These are phyloP conservation scores for Heracleum sosnowskyi DNA, from an alignment of 129 eudicot genomes.

Conservation along the genomic window DNA sequence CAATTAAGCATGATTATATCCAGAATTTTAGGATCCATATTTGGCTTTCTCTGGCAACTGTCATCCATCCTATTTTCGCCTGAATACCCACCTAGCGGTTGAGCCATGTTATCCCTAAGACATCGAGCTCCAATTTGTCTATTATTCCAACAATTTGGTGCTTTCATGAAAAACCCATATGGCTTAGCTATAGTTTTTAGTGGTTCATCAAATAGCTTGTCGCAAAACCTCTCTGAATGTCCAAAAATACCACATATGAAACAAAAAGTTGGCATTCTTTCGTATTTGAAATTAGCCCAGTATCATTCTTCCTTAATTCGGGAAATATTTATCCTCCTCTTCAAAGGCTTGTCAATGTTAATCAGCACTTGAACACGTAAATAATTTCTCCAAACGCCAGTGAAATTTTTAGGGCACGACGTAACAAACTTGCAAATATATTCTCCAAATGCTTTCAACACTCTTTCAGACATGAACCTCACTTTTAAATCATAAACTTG, in stretches of 20 bases:
- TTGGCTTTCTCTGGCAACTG: fast-evolving
- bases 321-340: not conserved
- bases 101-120: not conserved
- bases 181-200: not conserved
- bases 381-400: not conserved
- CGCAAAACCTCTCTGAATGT: not conserved
- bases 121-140: not conserved
- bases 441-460: not conserved
- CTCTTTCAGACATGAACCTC: not conserved
- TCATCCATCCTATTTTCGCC: not conserved
- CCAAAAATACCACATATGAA: not conserved
- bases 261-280: not conserved
- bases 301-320: not conserved
- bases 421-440: not conserved
- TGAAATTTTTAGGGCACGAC: not conserved
- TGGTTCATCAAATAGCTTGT: not conserved
- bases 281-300: not conserved
- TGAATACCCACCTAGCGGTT: not conserved
- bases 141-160: not conserved
- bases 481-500: not conserved
- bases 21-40: not conserved
- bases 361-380: not conserved
- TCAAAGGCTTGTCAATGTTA: not conserved
- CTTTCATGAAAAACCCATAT: not conserved
- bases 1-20: not conserved